A percentile compares a stretch with the other conserved stretches of the same genome.
These are phyloP conservation scores for Phytophthora megakarya DNA, from an alignment of 352 stramenopile species.

Conservation along the genomic window DNA sequence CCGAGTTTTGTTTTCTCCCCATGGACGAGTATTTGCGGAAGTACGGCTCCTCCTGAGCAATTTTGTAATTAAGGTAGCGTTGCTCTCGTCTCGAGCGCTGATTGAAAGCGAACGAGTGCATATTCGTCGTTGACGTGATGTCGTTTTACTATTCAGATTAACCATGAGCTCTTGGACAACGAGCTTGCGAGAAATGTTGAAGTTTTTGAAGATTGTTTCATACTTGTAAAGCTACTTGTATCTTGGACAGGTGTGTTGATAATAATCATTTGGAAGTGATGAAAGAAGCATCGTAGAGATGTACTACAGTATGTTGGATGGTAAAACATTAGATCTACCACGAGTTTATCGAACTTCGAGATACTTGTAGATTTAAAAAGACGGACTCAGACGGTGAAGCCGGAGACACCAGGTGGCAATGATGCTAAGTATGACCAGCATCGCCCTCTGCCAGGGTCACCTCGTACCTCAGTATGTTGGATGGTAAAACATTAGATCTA, in stretches of 20 bases:
- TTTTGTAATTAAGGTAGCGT: conserved; percentile 34
- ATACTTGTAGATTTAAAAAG: no score
- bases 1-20: conserved; percentile 80
- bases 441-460: conserved; percentile 24
- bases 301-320: background rate
- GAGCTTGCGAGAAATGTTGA: conserved; percentile 4
- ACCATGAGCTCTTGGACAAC: background rate
- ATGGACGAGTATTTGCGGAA: conserved; percentile 76
- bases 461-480: conserved; percentile 27
- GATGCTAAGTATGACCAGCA: conserved; percentile 29
- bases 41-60: conserved; percentile 48
- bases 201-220: conserved; percentile 5
- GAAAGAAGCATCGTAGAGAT: conserved; percentile 1
- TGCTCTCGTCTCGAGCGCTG: conserved; percentile 13
- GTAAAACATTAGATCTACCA: no score
- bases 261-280: conserved; percentile 4
- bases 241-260: background rate
- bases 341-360: no score
- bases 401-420: conserved; percentile 27
- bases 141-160: conserved; percentile 25
- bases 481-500: background rate
- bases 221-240: background rate
- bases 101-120: conserved; percentile 22
- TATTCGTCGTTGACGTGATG: conserved; percentile 23
- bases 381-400: conserved; percentile 12